These are phyloP conservation scores for Myxozyma vanderwaltii DNA, from an alignment of 805 yeast genomes.

Conservation along the genomic window DNA sequence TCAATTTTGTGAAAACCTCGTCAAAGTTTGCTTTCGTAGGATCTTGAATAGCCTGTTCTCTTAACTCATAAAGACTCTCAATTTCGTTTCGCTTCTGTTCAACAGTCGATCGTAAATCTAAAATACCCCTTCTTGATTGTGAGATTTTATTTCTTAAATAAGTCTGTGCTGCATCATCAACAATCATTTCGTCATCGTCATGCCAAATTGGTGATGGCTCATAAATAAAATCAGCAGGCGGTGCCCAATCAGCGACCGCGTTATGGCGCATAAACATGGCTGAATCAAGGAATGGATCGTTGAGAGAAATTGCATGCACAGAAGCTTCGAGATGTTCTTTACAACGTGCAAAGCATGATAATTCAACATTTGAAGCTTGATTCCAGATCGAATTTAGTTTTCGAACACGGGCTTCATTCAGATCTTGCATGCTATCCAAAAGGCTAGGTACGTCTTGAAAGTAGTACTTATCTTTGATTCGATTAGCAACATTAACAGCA, in stretches of 20 bases:
- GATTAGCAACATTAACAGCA: slow-evolving; percentile 78
- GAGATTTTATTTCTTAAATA: slow-evolving; percentile 44
- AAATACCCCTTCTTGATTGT: slow-evolving; percentile 40
- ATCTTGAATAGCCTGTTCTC: slow-evolving; percentile 46
- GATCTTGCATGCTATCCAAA: slow-evolving; percentile 75
- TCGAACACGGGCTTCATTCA: slow-evolving; percentile 76
- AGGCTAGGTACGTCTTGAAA: slow-evolving; percentile 93
- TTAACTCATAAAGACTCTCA: slow-evolving; percentile 36
- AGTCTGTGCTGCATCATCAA: slow-evolving; percentile 48
- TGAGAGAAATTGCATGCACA: slow-evolving; percentile 62
- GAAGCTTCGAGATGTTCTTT: slow-evolving; percentile 51
- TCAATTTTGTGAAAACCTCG: slow-evolving; percentile 54
- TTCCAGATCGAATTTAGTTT: slow-evolving; percentile 69
- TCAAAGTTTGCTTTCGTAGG: slow-evolving; percentile 56
- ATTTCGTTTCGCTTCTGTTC: slow-evolving; percentile 37
- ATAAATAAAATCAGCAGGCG: slow-evolving; percentile 81
- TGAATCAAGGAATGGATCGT: slow-evolving; percentile 72
- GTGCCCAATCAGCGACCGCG: slow-evolving; percentile 64
- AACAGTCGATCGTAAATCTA: slow-evolving; percentile 40
- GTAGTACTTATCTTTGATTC: slow-evolving; percentile 88
- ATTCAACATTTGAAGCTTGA: slow-evolving; percentile 65
- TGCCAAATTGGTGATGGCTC: slow-evolving; percentile 95
- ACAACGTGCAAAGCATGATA: slow-evolving; percentile 50
- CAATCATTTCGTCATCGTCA: slow-evolving; percentile 77
- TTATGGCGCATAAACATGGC: slow-evolving; percentile 94